These are phyloP conservation scores for Populus euphratica DNA, from an alignment of 345 rosid genomes.

Conservation along the genomic window DNA sequence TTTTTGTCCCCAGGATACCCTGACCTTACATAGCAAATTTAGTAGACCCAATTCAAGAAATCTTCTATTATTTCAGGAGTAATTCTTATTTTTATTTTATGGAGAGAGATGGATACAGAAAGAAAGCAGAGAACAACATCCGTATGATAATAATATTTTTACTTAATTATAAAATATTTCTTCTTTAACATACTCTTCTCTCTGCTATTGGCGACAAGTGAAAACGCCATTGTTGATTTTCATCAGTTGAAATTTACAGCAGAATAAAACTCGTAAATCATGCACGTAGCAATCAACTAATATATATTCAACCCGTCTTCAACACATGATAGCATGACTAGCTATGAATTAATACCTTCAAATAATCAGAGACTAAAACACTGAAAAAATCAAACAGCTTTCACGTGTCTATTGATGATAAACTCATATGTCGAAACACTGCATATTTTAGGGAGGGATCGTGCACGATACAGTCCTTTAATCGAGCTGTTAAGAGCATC, in stretches of 20 bases:
- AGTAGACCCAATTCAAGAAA: too few species aligned
- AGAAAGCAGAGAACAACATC: too few species aligned
- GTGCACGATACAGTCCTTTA: not conserved
- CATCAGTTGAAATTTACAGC: not conserved
- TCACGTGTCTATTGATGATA: not conserved
- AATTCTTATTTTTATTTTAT: too few species aligned
- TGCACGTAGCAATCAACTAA: not conserved
- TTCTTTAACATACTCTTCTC: too few species aligned
- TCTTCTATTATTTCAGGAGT: too few species aligned
- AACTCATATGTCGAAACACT: not conserved
- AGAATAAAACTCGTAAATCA: not conserved
- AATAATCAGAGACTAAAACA: not conserved
- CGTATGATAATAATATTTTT: too few species aligned
- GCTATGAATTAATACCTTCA: not conserved
- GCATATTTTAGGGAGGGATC: not conserved
- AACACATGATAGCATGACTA: not conserved
- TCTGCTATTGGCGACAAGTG: too few species aligned
- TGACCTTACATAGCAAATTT: too few species aligned
- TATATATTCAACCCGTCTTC: not conserved
- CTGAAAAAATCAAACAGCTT: not conserved
- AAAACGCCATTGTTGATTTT: too few species aligned
- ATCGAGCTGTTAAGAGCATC: not conserved
- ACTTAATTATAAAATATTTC: too few species aligned
- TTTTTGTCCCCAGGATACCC: not conserved
- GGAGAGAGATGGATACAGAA: too few species aligned